Evolutionary conservation across 2,329 filamentous ascomycete genomes (phyloP).

Genomic region (Xylariaceae sp.): DNA sequence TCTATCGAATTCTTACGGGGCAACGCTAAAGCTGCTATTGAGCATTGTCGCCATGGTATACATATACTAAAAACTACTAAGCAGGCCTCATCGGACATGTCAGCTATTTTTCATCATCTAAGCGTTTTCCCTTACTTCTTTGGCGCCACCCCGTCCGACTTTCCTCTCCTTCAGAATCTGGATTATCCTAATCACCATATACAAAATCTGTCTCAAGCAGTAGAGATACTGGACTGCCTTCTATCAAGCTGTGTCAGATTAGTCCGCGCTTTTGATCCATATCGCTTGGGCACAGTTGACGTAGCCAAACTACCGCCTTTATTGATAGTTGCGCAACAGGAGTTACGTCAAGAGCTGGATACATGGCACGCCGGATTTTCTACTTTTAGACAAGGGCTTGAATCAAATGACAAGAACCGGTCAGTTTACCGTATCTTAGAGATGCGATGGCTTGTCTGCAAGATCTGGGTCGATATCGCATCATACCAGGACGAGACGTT

Average conservation of each 20-base stretch:
- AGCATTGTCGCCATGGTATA: conserved; percentile 42
- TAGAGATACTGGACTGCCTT: conserved; percentile 17
- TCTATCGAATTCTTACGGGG: conserved; percentile 62
- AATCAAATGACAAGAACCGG: not conserved
- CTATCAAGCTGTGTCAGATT: conserved; percentile 20
- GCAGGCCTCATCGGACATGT: conserved; percentile 16
- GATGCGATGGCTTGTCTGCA: conserved; percentile 30
- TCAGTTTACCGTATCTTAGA: conserved; percentile 15
- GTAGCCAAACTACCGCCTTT: not conserved
- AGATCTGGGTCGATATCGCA: conserved; percentile 28
- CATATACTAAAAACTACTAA: conserved; percentile 19
- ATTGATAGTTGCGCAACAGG: conserved; percentile 5
- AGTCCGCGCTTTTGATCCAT: conserved; percentile 22
- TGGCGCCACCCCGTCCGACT: conserved; percentile 18
- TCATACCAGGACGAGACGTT: conserved; percentile 16
- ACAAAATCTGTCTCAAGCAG: not conserved
- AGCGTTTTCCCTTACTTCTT: conserved; percentile 31
- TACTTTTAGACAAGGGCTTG: not conserved
- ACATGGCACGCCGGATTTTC: conserved; percentile 15
- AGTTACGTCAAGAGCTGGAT: conserved; percentile 16
- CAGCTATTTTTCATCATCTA: conserved; percentile 22
- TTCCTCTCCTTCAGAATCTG: conserved; percentile 11
- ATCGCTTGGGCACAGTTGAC: conserved; percentile 1
- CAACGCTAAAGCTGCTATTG: conserved; percentile 52
- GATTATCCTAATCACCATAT: not conserved